phyloP scores from a whole-genome alignment of 2,329 filamentous ascomycete genomes.

The Talaromyces islandicus region DNA sequence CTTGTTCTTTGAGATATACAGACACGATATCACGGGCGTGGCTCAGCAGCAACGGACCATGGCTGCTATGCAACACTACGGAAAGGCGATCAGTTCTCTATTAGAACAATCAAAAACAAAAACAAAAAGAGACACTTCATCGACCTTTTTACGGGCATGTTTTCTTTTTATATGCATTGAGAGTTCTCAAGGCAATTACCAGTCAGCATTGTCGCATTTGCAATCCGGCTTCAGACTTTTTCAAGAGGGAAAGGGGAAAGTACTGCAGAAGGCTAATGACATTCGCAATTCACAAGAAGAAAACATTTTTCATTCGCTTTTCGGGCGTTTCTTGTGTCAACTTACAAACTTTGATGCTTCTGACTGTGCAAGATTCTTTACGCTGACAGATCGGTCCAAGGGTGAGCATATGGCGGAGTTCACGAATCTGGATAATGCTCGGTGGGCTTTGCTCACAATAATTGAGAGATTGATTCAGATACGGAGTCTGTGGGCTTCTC shows the following conservation, averaged over 20 bases:
- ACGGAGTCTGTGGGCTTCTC: neutral
- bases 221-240: constrained; percentile 6
- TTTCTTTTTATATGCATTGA: constrained; percentile 7
- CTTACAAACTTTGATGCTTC: constrained; percentile 7
- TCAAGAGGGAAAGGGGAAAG: neutral
- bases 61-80: constrained; percentile 5
- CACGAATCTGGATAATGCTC: neutral
- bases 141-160: constrained; percentile 1
- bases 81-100: constrained; percentile 1
- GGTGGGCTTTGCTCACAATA: neutral
- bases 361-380: constrained; percentile 5
- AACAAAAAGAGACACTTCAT: neutral
- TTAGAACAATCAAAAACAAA: neutral
- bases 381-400: neutral
- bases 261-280: neutral
- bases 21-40: constrained; percentile 2
- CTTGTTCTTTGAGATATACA: constrained; percentile 3
- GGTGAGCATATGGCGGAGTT: neutral
- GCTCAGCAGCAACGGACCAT: neutral
- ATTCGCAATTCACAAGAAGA: neutral
- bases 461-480: neutral
- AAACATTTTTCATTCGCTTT: constrained; percentile 4
- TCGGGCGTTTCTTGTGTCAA: constrained; percentile 7
- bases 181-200: constrained; percentile 2
- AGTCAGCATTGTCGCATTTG: constrained; percentile 4